Evolutionary conservation across 768 basidiomycete species (phyloP), one percentile per base, ranked within the genome.

Genomic region (Suillus weaverae): DNA sequence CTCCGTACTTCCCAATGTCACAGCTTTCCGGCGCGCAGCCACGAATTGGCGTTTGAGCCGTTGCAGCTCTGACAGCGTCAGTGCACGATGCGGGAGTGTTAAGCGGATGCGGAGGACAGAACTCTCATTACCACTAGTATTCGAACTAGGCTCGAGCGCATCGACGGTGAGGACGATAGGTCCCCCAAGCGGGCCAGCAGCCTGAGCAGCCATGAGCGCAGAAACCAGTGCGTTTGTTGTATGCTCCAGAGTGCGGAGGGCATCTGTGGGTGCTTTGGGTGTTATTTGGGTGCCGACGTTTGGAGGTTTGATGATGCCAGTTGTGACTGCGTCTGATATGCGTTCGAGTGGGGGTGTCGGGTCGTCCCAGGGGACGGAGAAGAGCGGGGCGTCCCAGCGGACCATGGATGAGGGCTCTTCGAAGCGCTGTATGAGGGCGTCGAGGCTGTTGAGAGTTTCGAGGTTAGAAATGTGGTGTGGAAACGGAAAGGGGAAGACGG

Each of bases 381-480:
- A 92, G 48, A 99, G 83, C 0, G 97, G 97, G 0, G 97, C 92
- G 76, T 99, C 97, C 97, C 97, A 99, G 57, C 97, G 87, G n/a
- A 93, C 96, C 91, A 96, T 96, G 5, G 95, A 96, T 0, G 94
- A 95, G 0, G 97, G 97, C 71, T 99, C 97, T 78, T 99, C 97
- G 70, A 89, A 99, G 60, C 97, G 84, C 71, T 89, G 81, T 41
- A 99, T 76, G 4, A 99, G 85, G 74, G 94, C 95, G 54, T 70
- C 62, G 62, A 64, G 43, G 9, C 65, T 67, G 22, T 57, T 13
- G 18, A 9, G 51, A 20, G 18, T 39, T 9, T 46, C 44, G 2
- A 13, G 11, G 10, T 48, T 48, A 48, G 38, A 1, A 16, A 14
- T 38, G 20, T 13, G 36, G 36, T 26, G 1, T 5, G 2, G 0